Conservation (phyloP, 495 filamentous ascomycete genomes). For the Friedmanniomyces simplex region DNA sequence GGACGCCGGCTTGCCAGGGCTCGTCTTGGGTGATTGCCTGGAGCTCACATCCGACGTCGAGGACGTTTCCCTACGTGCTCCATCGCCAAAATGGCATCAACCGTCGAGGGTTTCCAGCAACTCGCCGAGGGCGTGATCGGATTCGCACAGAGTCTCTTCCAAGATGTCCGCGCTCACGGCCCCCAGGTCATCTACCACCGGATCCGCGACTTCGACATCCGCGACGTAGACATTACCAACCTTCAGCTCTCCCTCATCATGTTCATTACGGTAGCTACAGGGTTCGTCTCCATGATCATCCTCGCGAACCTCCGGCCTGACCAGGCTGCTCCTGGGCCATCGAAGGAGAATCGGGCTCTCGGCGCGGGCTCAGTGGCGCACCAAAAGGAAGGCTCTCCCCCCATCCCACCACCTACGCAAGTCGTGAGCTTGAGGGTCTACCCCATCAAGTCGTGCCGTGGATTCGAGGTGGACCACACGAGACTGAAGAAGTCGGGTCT, state of each 20-base stretch:
- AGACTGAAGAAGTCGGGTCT: constrained; percentile 29
- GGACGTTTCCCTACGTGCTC: background rate
- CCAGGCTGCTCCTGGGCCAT: background rate
- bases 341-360: background rate
- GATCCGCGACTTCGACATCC: constrained; percentile 8
- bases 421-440: constrained; percentile 30
- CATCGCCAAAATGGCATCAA: background rate
- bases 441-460: constrained; percentile 36
- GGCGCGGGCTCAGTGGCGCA: background rate
- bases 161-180: background rate
- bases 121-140: background rate
- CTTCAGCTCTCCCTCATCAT: constrained; percentile 3
- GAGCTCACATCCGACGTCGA: too few relatives aligned
- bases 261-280: background rate
- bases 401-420: constrained; percentile 25
- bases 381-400: constrained; percentile 10
- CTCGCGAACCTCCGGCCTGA: background rate
- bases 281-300: constrained; percentile 3
- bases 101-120: background rate
- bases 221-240: background rate
- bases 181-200: background rate
- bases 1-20: too few relatives aligned
- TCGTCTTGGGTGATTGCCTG: too few relatives aligned
- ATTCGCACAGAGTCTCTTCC: background rate
- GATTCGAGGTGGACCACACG: constrained; percentile 24